Evolutionary conservation across 2,329 filamentous ascomycete species (phyloP), one percentile per base, ranked within the genome.

Genomic region (Epichloe uncinata): DNA sequence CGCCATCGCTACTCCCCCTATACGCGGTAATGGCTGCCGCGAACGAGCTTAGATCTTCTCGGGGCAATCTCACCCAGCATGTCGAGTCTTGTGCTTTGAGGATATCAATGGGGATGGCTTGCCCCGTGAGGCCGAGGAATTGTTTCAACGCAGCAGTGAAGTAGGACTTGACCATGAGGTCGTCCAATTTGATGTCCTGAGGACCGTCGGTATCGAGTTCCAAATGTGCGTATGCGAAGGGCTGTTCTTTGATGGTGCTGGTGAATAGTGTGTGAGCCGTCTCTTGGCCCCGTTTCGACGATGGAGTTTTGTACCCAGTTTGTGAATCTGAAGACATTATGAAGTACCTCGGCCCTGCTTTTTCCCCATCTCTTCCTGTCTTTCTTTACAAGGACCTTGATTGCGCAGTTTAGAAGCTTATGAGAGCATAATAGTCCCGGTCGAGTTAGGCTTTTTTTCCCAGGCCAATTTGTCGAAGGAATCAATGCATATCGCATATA

Each of bases 91-190:
- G 66, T 0, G 82, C 68, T 56, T 81, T 79, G 35, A 91, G 72
- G 18, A 90, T 78, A 60, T 91, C 87, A 50, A 89, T 61, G 1
- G 81, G 69, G 3, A 90, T 81, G 11, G 78, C 79, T 2, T 73
- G 67, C 11, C 87, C 87, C 0, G 78, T 81, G 16, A 79, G 66
- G 18, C 87, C 87, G 1, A 91, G 75, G 58, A 86, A 89, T 53
- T 84, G 77, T 1, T 70, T 71, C 7, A 91, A 68, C 0, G 85
- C 81, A 1, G 74, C 64, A 2, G 75, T 78, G 56, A 85, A 77
- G 59, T 85, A 81, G 0, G 79, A 70, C 35, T 78, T 78, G 16
- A 77, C 71, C 37, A 81, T 81, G 3, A 88, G 67, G 3, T 73
- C 68, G 63, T 89, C 84, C 5, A 87, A 67, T 16, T 52, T 54